Conservation (phyloP, 495 filamentous ascomycete species). For the Hypomontagnella submonticulosa region DNA sequence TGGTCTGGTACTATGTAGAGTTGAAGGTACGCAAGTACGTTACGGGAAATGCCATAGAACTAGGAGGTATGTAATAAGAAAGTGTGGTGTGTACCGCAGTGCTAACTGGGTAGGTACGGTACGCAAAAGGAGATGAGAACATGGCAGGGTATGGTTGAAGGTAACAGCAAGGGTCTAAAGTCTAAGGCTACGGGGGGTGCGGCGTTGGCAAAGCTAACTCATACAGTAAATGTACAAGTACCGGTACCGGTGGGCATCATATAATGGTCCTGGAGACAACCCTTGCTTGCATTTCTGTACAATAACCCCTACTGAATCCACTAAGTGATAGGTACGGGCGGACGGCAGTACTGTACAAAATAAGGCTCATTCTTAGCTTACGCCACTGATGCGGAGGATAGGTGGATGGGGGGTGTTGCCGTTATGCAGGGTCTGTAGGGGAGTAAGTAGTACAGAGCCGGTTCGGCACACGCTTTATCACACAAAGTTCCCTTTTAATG, state of each 20-base stretch:
- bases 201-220: conserved; percentile 17
- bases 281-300: conserved; percentile 24
- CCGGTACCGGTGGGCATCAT: conserved; percentile 38
- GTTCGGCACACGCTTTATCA: conserved; percentile 19
- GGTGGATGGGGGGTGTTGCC: conserved; percentile 46
- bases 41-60: conserved; percentile 40
- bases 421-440: conserved; percentile 56
- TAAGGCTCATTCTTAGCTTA: conserved; percentile 48
- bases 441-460: conserved; percentile 26
- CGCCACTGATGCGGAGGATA: conserved; percentile 57
- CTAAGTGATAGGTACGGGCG: conserved; percentile 10
- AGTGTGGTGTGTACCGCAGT: conserved; percentile 12
- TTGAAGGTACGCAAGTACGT: conserved; percentile 10
- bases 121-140: conserved; percentile 44
- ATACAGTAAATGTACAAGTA: conserved; percentile 17
- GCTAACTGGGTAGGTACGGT: conserved; percentile 30
- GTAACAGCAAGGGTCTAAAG: conserved; percentile 45
- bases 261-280: conserved; percentile 8
- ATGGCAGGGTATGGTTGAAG: conserved; percentile 45
- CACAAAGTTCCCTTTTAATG: conserved; percentile 16
- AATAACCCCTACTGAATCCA: conserved; percentile 5
- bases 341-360: conserved; percentile 26
- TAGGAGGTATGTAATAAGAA: conserved; percentile 36
- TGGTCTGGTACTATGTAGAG: too few relatives aligned
- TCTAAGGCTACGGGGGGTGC: conserved; percentile 41